Conservation (phyloP, 2,329 filamentous ascomycete species). For the Amauroascus verrucosus region DNA sequence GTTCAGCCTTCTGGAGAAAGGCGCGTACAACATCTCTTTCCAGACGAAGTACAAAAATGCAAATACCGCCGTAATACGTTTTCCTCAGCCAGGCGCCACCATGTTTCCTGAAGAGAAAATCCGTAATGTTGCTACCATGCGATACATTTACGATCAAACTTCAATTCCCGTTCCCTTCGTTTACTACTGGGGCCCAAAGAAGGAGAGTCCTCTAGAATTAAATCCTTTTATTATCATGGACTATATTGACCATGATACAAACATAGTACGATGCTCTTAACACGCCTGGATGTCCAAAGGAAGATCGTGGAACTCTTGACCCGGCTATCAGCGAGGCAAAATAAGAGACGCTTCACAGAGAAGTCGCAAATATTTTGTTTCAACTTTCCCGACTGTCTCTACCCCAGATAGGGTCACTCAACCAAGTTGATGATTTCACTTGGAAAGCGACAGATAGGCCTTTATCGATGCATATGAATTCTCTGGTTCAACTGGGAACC, state of each 20-base stretch:
- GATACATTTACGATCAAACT: slow-evolving; percentile 16
- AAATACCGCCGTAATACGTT: slow-evolving; percentile 17
- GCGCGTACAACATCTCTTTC: slow-evolving; percentile 20
- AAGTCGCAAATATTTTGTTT: slow-evolving; percentile 36
- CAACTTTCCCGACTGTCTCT: slow-evolving; percentile 31
- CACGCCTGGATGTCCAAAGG: slow-evolving; percentile 17
- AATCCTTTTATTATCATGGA: slow-evolving; percentile 32
- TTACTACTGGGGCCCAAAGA: slow-evolving; percentile 18
- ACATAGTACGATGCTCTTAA: slow-evolving; percentile 21
- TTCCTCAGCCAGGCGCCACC: slow-evolving; percentile 16
- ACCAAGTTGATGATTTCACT: slow-evolving; percentile 17
- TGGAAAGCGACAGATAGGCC: slow-evolving; percentile 28
- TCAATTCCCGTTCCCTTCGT: slow-evolving; percentile 17
- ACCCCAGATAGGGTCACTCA: slow-evolving; percentile 33
- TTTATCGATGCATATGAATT: slow-evolving; percentile 37
- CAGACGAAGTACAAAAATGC: slow-evolving; percentile 16
- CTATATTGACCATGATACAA: slow-evolving; percentile 20
- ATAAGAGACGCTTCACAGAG: slow-evolving; percentile 29
- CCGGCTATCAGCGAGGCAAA: slow-evolving; percentile 26
- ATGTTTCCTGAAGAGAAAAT: slow-evolving; percentile 24
- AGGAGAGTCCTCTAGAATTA: slow-evolving; percentile 17
- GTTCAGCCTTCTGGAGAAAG: not conserved
- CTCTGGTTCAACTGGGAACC: slow-evolving; percentile 24
- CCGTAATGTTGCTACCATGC: slow-evolving; percentile 15
- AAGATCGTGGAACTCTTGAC: slow-evolving; percentile 27